Evolutionary conservation across 2,329 filamentous ascomycete genomes (phyloP), one percentile per base, ranked within the genome.

Genomic region (Seiridium cupressi): DNA sequence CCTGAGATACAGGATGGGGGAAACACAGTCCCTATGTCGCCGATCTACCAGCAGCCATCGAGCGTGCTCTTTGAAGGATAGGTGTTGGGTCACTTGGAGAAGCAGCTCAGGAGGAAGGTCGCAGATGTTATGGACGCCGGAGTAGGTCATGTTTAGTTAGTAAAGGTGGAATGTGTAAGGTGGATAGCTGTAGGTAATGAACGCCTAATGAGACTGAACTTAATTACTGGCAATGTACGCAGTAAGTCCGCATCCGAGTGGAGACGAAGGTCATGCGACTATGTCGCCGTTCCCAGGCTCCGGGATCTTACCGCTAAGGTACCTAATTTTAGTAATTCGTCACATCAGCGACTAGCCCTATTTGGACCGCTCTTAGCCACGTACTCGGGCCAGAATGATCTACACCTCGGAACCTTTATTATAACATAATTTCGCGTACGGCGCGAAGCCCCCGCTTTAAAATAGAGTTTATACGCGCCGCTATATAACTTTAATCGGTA

Each of bases 31-130:
- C 49, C 13, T 34, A 38, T 53, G 49, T 35, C 49, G 34, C 36
- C 49, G 49, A 35, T 53, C 34, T 53, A 26, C 34, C 49, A 53
- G 49, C 5, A 53, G 34, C 49, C 49, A 53, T 38, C 49, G 49
- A 53, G 31, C 5, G 34, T 53, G 49, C 1, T 38, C 49, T 2
- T 53, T 35, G 6, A 53, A 53, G 0, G 49, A 3, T 53, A 53
- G 13, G 34, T 53, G 34, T 53, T 53, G 49, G 4, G 49, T 1
- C 26, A 53, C 8, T 53, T 35, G 49, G 34, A 53, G 49, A 53
- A 53, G 49, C 3, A 53, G 49, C 34, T 53, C 49, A 34, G 49
- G 26, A 38, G 49, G 49, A 53, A 53, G 49, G 49, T 53, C 49
- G 49, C 49, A 53, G 34, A 53, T 53, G 13, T 13, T 35, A 35